Conservation (phyloP, 2,329 filamentous ascomycete species). For the Cordyceps militaris region DNA sequence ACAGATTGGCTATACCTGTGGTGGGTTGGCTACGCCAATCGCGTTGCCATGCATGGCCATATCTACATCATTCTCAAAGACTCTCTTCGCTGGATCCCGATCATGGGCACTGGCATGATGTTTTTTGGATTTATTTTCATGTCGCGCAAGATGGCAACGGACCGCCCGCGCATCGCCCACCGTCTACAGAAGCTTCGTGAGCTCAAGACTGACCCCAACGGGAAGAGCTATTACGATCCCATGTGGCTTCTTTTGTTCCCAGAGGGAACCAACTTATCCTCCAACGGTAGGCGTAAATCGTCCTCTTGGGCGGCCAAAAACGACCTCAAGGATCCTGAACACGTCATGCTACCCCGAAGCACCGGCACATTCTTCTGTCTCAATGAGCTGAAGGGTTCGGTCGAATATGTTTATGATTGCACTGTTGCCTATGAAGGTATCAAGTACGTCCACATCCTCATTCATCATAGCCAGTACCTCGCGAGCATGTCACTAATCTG, state of each 20-base stretch:
- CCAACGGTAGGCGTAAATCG: constrained; percentile 63
- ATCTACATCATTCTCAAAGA: constrained; percentile 90
- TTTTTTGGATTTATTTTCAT: constrained; percentile 90
- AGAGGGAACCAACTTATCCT: constrained; percentile 76
- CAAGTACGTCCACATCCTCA: constrained; percentile 50
- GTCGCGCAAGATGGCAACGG: constrained; percentile 79
- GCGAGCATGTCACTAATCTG: not conserved
- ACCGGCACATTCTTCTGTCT: constrained; percentile 76
- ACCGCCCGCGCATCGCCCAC: constrained; percentile 67
- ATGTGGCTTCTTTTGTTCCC: constrained; percentile 91
- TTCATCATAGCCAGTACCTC: not conserved
- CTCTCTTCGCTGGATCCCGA: constrained; percentile 71
- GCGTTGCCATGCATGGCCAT: constrained; percentile 71
- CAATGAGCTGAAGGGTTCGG: constrained; percentile 63
- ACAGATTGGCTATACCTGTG: constrained; percentile 90
- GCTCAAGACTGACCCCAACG: constrained; percentile 44
- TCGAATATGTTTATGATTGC: constrained; percentile 85
- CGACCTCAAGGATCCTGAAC: constrained; percentile 63
- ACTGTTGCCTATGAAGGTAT: constrained; percentile 94
- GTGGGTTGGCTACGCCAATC: constrained; percentile 83
- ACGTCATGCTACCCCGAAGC: constrained; percentile 70
- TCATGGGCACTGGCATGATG: constrained; percentile 74
- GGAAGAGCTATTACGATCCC: constrained; percentile 55
- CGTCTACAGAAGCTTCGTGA: constrained; percentile 64
- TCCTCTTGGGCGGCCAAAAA: constrained; percentile 70